A percentile compares a stretch with the other conserved stretches of the same genome.
Conservation (phyloP, 306 rosid species). For the Cucumis melo region DNA sequence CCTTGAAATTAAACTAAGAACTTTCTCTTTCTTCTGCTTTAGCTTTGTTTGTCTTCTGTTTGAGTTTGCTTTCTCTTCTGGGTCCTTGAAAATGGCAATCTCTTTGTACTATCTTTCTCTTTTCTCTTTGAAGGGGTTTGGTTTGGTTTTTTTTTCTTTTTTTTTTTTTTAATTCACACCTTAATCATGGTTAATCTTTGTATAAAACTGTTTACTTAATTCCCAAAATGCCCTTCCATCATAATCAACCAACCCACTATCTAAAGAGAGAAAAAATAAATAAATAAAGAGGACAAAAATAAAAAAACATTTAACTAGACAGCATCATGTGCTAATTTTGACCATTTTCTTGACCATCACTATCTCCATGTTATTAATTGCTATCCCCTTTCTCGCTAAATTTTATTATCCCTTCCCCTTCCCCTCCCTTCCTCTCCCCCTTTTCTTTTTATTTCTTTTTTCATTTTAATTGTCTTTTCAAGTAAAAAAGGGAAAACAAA, state of each 20-base stretch:
- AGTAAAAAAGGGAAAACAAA: background rate
- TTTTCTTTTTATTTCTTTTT: background rate
- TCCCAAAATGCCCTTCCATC: background rate
- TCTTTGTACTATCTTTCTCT: slow-evolving; percentile 2
- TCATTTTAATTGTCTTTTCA: background rate
- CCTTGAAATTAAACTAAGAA: background rate
- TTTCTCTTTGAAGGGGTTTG: background rate
- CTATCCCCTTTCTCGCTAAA: background rate
- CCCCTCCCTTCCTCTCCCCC: background rate
- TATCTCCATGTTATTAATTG: background rate
- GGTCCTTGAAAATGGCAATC: slow-evolving; percentile 17
- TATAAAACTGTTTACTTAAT: background rate
- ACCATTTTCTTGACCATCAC: slow-evolving; percentile 15
- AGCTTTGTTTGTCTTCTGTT: slow-evolving; percentile 5
- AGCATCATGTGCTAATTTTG: slow-evolving; percentile 8
- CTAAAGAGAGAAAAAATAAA: background rate
- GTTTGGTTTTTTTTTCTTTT: too few relatives aligned
- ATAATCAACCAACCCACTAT: slow-evolving; percentile 2
- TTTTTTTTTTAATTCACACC: background rate
- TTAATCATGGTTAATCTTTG: slow-evolving; percentile 8
- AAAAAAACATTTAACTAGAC: background rate
- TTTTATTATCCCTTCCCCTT: background rate
- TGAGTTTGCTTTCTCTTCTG: slow-evolving; percentile 2
- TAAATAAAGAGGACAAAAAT: background rate
- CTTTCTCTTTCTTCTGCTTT: background rate